Base-by-base conservation (phyloP, 306 rosid species). In the Geum urbanum region DNA sequence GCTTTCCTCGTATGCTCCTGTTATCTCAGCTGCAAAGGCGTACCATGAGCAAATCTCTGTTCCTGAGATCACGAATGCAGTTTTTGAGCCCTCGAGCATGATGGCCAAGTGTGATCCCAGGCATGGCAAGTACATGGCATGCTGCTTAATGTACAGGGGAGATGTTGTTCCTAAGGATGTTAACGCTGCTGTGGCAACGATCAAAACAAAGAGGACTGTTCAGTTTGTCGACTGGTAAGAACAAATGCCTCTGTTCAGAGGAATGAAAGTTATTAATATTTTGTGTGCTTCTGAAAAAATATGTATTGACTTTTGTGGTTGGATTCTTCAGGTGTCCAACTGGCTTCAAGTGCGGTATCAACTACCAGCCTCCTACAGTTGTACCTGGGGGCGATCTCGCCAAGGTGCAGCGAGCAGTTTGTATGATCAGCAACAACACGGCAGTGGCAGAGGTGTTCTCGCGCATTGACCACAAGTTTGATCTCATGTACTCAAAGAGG, bases 401-500 rank as follows among this genome's bases (percentile, higher is more conserved):
- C 58, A 84, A 84, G 90, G 98, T 94, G 71, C 98, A 94, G 74
- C 79, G 98, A 64, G 98, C 98, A 39, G 98, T 94, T 45, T 94
- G 98, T 84, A 94, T 94, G 98, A 94, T 94, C 83, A 94, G 98
- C 75, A 94, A 94, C 84, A 94, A 94, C 90, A 94, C 98, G 14
- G 98, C 98, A 1, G 98, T 94, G 72, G 98, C 98, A 0, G 98
- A 94, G 86, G 98, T 94, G n/a, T 94, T 94, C 86, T 88, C 98
- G 15, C 89, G 98, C 70, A 94, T 94, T 53, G 98, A 94, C 81
- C 96, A 90, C 80, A 94, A 94, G 71, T 94, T 94, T 63, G 98
- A 94, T 78, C 95, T 94, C 76, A 94, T 94, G 98, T 94, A 94
- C 78, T 78, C 98, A n/a, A 94, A 94, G 81, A 90, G 98, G 80